A percentile compares a stretch with the other conserved stretches of the same genome.
Evolutionary conservation across 2,329 filamentous ascomycete species (phyloP).

Genomic region (Cytospora piceae): DNA sequence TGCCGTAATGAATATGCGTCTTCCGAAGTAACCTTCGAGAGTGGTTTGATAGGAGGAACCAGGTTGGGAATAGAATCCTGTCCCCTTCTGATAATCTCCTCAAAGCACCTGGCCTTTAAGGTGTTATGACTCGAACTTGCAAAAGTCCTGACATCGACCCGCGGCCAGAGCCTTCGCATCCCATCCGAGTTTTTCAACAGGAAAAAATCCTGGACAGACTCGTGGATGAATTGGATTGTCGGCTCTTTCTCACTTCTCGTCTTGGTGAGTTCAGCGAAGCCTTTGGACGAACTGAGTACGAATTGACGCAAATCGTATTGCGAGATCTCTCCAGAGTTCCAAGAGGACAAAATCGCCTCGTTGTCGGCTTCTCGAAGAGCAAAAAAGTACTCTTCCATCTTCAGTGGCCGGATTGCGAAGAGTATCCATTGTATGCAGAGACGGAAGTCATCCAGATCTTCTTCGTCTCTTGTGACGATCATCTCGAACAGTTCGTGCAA

Average conservation of each 20-base stretch:
- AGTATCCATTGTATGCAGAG: conserved; percentile 59
- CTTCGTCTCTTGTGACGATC: conserved; percentile 52
- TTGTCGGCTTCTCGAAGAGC: conserved; percentile 32
- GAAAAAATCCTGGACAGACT: conserved; percentile 54
- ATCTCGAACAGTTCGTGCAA: conserved; percentile 54
- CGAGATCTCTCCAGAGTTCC: background rate
- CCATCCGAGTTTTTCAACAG: conserved; percentile 38
- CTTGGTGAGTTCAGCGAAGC: conserved; percentile 49
- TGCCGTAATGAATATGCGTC: background rate
- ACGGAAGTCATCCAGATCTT: conserved; percentile 45
- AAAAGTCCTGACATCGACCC: conserved; percentile 44
- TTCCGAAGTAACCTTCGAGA: too few species aligned
- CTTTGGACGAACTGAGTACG: conserved; percentile 52
- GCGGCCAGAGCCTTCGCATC: conserved; percentile 43
- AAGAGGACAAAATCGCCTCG: background rate
- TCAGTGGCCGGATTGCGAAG: conserved; percentile 49
- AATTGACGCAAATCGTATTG: conserved; percentile 38
- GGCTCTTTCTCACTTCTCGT: conserved; percentile 36
- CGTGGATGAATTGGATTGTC: conserved; percentile 57
- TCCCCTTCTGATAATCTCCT: background rate
- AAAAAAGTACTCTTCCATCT: conserved; percentile 48
- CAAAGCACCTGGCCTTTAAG: background rate
- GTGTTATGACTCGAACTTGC: background rate
- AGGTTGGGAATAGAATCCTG: background rate
- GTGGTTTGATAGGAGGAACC: background rate